Base-by-base conservation (phyloP, 495 filamentous ascomycete genomes). In the Podospora conica region DNA sequence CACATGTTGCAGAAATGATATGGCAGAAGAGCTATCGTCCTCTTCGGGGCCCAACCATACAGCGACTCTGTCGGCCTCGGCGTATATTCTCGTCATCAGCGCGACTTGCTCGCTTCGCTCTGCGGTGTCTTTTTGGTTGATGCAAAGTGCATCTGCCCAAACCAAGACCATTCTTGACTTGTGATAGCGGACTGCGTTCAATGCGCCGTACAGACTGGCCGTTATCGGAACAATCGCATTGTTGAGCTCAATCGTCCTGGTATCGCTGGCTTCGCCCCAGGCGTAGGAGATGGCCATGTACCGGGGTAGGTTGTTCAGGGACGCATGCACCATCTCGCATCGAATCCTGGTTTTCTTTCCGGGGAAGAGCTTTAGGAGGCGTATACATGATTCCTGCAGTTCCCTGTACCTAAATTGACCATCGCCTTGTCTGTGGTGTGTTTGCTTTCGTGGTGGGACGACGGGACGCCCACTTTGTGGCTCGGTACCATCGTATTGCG, bases 221-320 rank as follows among this genome's bases (percentile, higher is more conserved):
- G 31, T 53, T 21, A 53, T 61, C 3, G 31, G 28, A 4, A 60
- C 25, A 15, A 60, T 28, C 9, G 31, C 18, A 23, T 21, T 29
- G 0, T 53, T 29, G 15, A 61, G 21, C 20, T 61, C 59, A 21
- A 61, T 53, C 5, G 48, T 61, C 2, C n/a, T 28, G 3, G 59
- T 61, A 18, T 61, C 59, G 1, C 59, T 20, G 12, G 33, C 29
- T 18, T 61, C 59, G 8, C 59, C 58, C 59, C 59, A 61, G 15
- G 59, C 31, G 33, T 61, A 61, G 1, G 59, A 61, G 7, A 61
- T 61, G 20, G 59, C 59, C 20, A n/a, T 22, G 12, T n/a, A 61
- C 24, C 22, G 59, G 23, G 33, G 59, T 0, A 15, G 59, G 6
- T 27, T 10, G 3, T 33, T 11, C n/a, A 61, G 3, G 1, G 59